Conservation (phyloP, 805 yeast genomes). For the Schwanniomyces vanrijiae region DNA sequence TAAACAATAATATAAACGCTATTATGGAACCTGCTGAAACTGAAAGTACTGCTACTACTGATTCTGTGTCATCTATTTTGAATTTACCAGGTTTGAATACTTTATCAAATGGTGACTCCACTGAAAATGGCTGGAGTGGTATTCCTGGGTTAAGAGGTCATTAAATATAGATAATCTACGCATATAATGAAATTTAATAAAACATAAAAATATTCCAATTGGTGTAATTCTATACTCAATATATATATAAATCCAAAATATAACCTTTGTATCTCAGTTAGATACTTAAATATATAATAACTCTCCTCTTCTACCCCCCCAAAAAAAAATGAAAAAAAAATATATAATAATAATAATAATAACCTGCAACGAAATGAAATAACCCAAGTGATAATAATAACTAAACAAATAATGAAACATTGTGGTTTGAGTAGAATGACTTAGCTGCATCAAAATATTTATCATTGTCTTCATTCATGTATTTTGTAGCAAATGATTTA, state of each 20-base stretch:
- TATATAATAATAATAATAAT: not conserved
- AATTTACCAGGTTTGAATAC: constrained; percentile 27
- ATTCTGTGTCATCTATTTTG: constrained; percentile 6
- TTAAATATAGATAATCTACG: constrained; percentile 3
- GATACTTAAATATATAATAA: too few relatives aligned
- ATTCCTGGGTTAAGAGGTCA: constrained; percentile 19
- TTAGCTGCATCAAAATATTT: constrained; percentile 25
- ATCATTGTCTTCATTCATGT: constrained; percentile 21
- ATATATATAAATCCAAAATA: not conserved
- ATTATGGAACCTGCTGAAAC: constrained; percentile 27
- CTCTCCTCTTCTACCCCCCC: too few relatives aligned
- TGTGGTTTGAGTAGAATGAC: constrained; percentile 15
- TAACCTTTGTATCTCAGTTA: not conserved
- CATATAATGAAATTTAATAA: not conserved
- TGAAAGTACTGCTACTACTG: not conserved
- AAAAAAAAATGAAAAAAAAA: not conserved
- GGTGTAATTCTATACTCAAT: not conserved
- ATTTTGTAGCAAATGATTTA: constrained; percentile 13
- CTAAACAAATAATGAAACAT: not conserved
- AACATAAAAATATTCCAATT: not conserved
- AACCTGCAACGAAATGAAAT: too few relatives aligned
- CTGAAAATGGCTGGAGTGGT: constrained; percentile 8
- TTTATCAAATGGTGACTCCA: constrained; percentile 9
- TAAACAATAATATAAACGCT: constrained; percentile 45
- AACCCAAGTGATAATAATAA: not conserved